These are phyloP conservation scores for Marsdenia floribunda DNA, from an alignment of 257 asterid species.

Conservation along the genomic window DNA sequence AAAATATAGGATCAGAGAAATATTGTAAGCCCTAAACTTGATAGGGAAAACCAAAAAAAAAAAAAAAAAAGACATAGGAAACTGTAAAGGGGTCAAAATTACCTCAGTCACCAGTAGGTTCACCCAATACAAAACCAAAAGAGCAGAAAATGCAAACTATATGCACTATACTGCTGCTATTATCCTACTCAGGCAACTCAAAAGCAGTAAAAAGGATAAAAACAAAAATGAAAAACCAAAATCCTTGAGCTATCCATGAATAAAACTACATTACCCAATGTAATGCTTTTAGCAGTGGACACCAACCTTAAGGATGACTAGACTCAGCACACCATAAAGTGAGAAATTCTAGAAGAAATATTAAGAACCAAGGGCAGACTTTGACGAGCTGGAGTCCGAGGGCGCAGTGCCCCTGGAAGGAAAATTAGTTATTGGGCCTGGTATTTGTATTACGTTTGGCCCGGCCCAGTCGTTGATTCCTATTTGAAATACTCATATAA, in stretches of 20 bases:
- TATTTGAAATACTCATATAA: too few species aligned
- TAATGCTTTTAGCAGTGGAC: neutral
- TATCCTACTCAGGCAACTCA: neutral
- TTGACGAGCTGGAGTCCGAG: too few species aligned
- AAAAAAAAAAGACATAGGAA: neutral
- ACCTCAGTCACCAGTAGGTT: neutral
- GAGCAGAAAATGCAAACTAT: neutral
- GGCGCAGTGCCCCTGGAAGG: too few species aligned
- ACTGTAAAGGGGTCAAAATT: neutral
- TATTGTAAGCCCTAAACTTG: neutral
- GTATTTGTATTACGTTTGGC: too few species aligned
- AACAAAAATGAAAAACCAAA: neutral
- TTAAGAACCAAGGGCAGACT: neutral
- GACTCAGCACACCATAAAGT: neutral
- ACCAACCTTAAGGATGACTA: neutral
- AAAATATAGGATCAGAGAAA: neutral
- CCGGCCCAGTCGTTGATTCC: too few species aligned
- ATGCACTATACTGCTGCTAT: neutral
- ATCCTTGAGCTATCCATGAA: neutral
- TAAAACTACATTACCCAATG: neutral
- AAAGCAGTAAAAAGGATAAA: neutral
- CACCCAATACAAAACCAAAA: slow-evolving; percentile 1
- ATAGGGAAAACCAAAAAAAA: neutral
- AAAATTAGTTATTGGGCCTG: too few species aligned
- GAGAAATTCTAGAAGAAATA: neutral